Conservation (phyloP, 2,329 filamentous ascomycete species). For the Penicillium brasilianum region DNA sequence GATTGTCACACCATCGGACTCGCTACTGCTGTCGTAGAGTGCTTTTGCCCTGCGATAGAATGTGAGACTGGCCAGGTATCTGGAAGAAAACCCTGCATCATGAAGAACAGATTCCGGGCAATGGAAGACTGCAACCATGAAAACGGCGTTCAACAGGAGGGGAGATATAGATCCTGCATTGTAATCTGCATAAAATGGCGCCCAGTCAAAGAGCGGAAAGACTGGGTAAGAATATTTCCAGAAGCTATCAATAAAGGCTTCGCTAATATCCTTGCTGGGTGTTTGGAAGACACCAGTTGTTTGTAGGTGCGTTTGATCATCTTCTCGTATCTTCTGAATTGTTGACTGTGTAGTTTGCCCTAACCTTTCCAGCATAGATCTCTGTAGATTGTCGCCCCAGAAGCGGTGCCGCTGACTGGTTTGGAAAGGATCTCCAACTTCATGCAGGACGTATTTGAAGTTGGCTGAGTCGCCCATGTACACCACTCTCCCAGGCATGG, state of each 20-base stretch:
- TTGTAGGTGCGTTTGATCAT: not conserved
- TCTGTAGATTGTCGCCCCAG: not conserved
- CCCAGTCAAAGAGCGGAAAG: not conserved
- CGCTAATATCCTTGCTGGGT: not conserved
- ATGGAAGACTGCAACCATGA: not conserved
- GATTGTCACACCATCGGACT: not conserved
- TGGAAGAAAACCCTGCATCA: not conserved
- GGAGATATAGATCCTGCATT: not conserved
- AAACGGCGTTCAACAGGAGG: not conserved
- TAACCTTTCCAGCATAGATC: not conserved
- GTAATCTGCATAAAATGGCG: not conserved
- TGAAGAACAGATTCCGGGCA: not conserved
- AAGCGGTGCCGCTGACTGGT: not conserved
- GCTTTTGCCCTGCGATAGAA: not conserved
- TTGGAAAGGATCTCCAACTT: not conserved
- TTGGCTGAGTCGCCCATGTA: not conserved
- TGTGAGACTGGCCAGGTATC: not conserved
- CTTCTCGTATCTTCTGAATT: not conserved
- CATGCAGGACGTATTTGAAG: not conserved
- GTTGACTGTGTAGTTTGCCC: not conserved
- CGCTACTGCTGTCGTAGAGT: not conserved
- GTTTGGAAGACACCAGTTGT: not conserved
- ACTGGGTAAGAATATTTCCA: not conserved
- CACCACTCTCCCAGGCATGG: not conserved
- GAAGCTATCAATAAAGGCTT: not conserved